phyloP scores from a whole-genome alignment of 129 eudicot species.

The Calendula officinalis region DNA sequence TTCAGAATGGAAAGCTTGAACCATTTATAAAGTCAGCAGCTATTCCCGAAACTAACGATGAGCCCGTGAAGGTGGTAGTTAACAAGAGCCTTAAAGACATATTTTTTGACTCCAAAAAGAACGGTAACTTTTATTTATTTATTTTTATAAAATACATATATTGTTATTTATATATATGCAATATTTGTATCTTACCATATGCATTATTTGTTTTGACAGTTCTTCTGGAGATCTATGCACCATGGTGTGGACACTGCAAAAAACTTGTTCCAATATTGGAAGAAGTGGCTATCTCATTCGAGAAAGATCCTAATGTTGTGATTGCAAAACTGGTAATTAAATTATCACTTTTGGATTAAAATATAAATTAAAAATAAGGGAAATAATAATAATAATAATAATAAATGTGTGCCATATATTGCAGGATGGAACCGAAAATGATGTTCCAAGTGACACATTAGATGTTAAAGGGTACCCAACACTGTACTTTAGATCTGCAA shows the following conservation, averaged over 20 bases:
- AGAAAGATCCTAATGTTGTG: constrained; percentile 58
- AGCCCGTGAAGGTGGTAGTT: constrained; percentile 91
- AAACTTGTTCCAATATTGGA: constrained; percentile 89
- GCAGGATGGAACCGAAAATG: constrained; percentile 92
- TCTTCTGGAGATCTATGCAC: constrained; percentile 84
- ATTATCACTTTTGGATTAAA: neutral
- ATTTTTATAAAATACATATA: neutral
- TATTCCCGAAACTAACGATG: constrained; percentile 67
- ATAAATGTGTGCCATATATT: neutral
- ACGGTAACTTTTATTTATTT: constrained; percentile 38
- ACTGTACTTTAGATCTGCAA: constrained; percentile 61
- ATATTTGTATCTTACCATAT: neutral
- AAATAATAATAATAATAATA: neutral
- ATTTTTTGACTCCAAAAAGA: constrained; percentile 77
- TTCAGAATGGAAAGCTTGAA: constrained; percentile 69
- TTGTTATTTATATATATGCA: neutral
- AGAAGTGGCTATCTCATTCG: constrained; percentile 75
- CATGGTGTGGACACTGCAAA: constrained; percentile 97
- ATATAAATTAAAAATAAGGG: neutral
- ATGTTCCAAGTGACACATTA: constrained; percentile 48
- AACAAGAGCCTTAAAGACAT: constrained; percentile 64
- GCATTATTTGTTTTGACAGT: constrained; percentile 40
- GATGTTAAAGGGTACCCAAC: constrained; percentile 82
- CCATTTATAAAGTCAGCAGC: constrained; percentile 76
- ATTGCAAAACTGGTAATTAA: constrained; percentile 78